Evolutionary conservation across 1,284 basidiomycete species (phyloP), one percentile per base, ranked within the genome.

Genomic region (Erythrobasidium hasegawianum): DNA sequence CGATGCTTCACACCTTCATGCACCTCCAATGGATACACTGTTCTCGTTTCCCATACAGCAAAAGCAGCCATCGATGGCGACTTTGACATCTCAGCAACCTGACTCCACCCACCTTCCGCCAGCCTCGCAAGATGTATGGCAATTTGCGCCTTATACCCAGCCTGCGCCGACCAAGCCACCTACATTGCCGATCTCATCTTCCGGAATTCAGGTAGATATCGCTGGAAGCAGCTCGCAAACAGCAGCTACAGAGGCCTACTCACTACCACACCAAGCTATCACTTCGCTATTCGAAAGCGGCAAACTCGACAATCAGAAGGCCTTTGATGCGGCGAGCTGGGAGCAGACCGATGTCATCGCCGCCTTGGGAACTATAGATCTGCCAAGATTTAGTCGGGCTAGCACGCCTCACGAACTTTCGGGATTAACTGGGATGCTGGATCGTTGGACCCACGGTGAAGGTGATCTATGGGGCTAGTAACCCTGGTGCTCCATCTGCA

Each of bases 361-460:
- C 27, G 53, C 61, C 2, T 26, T 64, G 9, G 61, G 61, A 18
- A 47, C 54, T n/a, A 64, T 52, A 0, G 54, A 64, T 54, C 45
- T 52, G 5, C 61, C 61, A 2, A 2, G 54, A 43, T 50, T 41
- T 13, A 55, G 54, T 64, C 61, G 41, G 26, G 61, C 39, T n/a
- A 50, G 56, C 24, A 49, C 54, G 22, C 40, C 20, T 16, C 56
- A 53, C 41, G 61, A 64, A 24, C 54, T 56, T 18, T 47, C 54
- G 11, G 61, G 61, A 11, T 33, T 64, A n/a, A 56, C 61, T 14
- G 61, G 61, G 16, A 26, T 64, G 16, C 38, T 64, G 38, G 54
- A 64, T 64, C 61, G 61, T 7, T 64, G 61, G 61, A 45, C 45
- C 24, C 54, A 64, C 26, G 43, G 53, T 20, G 61, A 64, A n/a